Conservation (phyloP, 2,329 filamentous ascomycete species). For the Colletotrichum sojae region DNA sequence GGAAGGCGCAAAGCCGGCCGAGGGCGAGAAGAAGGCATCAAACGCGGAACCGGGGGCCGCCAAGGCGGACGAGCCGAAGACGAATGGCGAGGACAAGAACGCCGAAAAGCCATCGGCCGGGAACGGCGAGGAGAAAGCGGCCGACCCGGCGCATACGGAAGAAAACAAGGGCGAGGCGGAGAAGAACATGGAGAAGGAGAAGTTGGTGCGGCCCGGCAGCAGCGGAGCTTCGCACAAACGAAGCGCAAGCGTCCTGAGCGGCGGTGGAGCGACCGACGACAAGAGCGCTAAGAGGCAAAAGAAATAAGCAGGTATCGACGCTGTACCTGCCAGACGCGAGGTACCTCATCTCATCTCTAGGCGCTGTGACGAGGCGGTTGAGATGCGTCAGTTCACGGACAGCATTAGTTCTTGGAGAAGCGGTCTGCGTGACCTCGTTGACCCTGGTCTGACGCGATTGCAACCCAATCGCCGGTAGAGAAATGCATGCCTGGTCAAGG, state of each 20-base stretch:
- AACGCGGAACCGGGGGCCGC: conserved; percentile 20
- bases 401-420: not conserved
- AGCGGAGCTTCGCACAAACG: conserved; percentile 74
- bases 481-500: conserved; percentile 7
- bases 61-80: conserved; percentile 30
- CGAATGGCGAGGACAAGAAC: conserved; percentile 33
- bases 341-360: conserved; percentile 38
- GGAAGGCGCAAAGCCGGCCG: conserved; percentile 17
- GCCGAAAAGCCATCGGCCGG: conserved; percentile 17
- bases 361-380: conserved; percentile 35
- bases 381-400: conserved; percentile 5
- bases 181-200: conserved; percentile 51
- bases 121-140: conserved; percentile 19
- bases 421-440: not conserved
- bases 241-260: conserved; percentile 85
- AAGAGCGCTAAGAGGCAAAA: conserved; percentile 71
- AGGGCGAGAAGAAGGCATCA: conserved; percentile 23
- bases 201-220: conserved; percentile 52
- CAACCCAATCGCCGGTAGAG: not conserved
- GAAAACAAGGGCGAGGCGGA: conserved; percentile 43
- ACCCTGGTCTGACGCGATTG: not conserved
- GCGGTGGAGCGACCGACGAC: conserved; percentile 67
- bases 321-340: conserved; percentile 43
- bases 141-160: conserved; percentile 25
- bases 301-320: conserved; percentile 57